Evolutionary conservation across 257 asterid species (phyloP).

Genomic region (Eucommia ulmoides): DNA sequence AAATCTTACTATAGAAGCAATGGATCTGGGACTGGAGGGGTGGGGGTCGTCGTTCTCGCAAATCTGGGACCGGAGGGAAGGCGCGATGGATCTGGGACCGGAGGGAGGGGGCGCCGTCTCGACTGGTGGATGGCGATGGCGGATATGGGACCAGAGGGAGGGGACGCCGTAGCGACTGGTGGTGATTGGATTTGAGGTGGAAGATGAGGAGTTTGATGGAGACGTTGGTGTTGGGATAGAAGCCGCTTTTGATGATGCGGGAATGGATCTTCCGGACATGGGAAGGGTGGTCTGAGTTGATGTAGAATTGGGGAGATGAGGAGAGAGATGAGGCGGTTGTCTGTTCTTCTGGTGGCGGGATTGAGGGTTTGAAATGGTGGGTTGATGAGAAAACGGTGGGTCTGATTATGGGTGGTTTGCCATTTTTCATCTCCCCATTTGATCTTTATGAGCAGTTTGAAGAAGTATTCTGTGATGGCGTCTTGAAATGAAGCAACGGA

Average conservation of each 20-base stretch:
- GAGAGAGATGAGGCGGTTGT: conserved; percentile 26
- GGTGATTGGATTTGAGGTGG: conserved; percentile 34
- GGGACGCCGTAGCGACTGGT: too few species aligned
- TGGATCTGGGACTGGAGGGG: too few species aligned
- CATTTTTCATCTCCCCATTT: conserved; percentile 3
- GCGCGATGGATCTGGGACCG: too few species aligned
- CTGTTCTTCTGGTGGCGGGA: conserved; percentile 18
- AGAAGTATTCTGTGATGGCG: too few species aligned
- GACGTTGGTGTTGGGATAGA: conserved; percentile 44
- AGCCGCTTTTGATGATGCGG: conserved; percentile 57
- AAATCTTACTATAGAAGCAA: too few species aligned
- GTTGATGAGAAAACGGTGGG: background rate
- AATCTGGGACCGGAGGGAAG: too few species aligned
- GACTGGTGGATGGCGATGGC: too few species aligned
- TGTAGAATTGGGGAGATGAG: conserved; percentile 37
- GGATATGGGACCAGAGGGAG: too few species aligned
- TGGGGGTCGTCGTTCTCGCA: too few species aligned
- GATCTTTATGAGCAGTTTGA: background rate
- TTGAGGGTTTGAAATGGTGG: background rate
- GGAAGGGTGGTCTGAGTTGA: conserved; percentile 57
- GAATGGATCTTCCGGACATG: conserved; percentile 77
- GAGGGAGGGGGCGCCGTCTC: too few species aligned
- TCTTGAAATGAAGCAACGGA: too few species aligned
- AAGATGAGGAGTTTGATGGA: conserved; percentile 65
- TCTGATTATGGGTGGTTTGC: background rate